Evolutionary conservation across 805 yeast species (phyloP).

Genomic region (Debaryomyces prosopidis): DNA sequence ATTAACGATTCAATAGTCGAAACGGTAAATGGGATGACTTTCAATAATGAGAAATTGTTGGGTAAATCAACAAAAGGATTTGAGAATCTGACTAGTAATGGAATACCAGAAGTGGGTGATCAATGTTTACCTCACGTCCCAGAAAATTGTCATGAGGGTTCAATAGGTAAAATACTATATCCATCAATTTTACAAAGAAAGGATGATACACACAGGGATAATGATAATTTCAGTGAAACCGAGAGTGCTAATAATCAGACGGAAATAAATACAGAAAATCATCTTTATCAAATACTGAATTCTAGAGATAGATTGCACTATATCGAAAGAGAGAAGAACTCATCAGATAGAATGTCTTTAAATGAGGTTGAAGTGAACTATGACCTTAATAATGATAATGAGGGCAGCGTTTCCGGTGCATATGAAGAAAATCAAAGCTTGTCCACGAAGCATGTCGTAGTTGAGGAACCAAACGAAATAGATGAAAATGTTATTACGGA

Average conservation of each 20-base stretch:
- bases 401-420: slow-evolving; percentile 10
- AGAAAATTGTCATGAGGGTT: background rate
- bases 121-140: too few relatives aligned
- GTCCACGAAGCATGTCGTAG: slow-evolving; percentile 1
- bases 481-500: slow-evolving; percentile 12
- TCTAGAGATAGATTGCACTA: too few relatives aligned
- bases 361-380: background rate
- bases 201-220: slow-evolving; percentile 6
- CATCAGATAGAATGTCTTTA: slow-evolving; percentile 6
- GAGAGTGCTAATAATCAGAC: too few relatives aligned
- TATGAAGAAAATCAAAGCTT: slow-evolving; percentile 12
- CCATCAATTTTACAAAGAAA: background rate
- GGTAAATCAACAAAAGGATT: too few relatives aligned
- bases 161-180: background rate
- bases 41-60: too few relatives aligned
- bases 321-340: slow-evolving; percentile 7
- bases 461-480: slow-evolving; percentile 17
- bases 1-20: too few relatives aligned
- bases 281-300: too few relatives aligned
- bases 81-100: too few relatives aligned
- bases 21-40: too few relatives aligned
- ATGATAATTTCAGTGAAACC: too few relatives aligned
- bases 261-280: too few relatives aligned
- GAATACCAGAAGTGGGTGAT: too few relatives aligned
- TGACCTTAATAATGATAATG: background rate